A percentile compares a stretch with the other conserved stretches of the same genome.
These are phyloP conservation scores for Prunella vulgaris DNA, from an alignment of 257 asterid species.

Conservation along the genomic window DNA sequence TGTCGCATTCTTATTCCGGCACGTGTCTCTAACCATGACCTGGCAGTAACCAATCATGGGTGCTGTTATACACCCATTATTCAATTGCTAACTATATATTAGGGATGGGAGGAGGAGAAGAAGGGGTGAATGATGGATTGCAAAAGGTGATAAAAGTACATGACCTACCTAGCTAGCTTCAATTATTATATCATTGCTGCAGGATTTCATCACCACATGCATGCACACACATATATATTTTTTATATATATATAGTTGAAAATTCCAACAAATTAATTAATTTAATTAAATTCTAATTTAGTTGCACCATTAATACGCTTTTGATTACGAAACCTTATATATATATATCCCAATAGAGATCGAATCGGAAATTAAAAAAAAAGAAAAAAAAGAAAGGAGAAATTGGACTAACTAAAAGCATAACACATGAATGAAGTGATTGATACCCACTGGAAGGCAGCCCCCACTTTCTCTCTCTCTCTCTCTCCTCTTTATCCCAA, in stretches of 20 bases:
- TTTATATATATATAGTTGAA: neutral
- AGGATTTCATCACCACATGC: constrained; percentile 32
- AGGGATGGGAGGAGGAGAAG: constrained; percentile 22
- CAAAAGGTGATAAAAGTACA: constrained; percentile 58
- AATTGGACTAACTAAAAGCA: too few species aligned
- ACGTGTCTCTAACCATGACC: constrained; percentile 31
- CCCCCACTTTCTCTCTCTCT: constrained; percentile 9
- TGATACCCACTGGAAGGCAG: constrained; percentile 29
- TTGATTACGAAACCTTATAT: too few species aligned
- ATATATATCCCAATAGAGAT: too few species aligned
- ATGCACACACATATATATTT: too few species aligned
- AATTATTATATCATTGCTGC: constrained; percentile 49
- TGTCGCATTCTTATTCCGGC: constrained; percentile 31
- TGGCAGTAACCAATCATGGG: constrained; percentile 54
- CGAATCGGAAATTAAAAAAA: too few species aligned
- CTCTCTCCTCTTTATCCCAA: constrained; percentile 4
- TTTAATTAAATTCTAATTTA: neutral
- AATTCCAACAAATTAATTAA: neutral
- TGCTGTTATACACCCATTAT: constrained; percentile 42
- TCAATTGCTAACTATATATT: constrained; percentile 30
- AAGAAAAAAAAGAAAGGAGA: too few species aligned
- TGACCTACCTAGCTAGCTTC: constrained; percentile 21
- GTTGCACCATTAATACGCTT: too few species aligned
- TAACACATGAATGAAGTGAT: constrained; percentile 29
- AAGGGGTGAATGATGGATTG: constrained; percentile 48